A percentile compares a stretch with the other conserved stretches of the same genome.
phyloP scores from a whole-genome alignment of 306 rosid genomes.

The Sesbania bispinosa region DNA sequence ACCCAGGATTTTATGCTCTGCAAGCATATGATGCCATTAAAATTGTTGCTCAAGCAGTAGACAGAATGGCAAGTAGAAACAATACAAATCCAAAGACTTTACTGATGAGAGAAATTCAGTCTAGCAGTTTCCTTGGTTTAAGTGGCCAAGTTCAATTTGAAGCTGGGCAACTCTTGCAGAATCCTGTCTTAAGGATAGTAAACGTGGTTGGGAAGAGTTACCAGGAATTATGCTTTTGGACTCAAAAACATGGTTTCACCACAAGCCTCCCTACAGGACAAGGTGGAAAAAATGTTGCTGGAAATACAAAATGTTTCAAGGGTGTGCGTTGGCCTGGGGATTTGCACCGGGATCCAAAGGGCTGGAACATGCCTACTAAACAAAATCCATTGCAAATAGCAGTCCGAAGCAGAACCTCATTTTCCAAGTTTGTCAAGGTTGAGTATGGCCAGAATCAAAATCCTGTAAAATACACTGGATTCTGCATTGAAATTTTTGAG shows the following conservation, averaged over 20 bases:
- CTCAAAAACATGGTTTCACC: constrained; percentile 32
- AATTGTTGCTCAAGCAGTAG: constrained; percentile 39
- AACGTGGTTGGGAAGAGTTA: constrained; percentile 50
- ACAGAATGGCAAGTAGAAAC: constrained; percentile 5
- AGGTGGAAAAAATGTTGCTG: not conserved
- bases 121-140: constrained; percentile 44
- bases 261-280: constrained; percentile 1
- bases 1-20: constrained; percentile 59
- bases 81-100: constrained; percentile 4
- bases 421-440: constrained; percentile 58
- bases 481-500: constrained; percentile 46
- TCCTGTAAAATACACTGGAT: constrained; percentile 36
- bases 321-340: constrained; percentile 72
- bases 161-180: constrained; percentile 31
- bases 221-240: constrained; percentile 57
- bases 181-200: constrained; percentile 42
- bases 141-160: constrained; percentile 56
- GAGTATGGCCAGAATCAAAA: constrained; percentile 9
- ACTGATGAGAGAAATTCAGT: constrained; percentile 12
- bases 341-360: constrained; percentile 39
- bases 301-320: constrained; percentile 14
- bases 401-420: constrained; percentile 52
- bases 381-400: constrained; percentile 50
- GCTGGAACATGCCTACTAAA: constrained; percentile 61
- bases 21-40: constrained; percentile 61